phyloP scores from a whole-genome alignment of 441 rosid species.

The Pelargonium fulgidum region DNA sequence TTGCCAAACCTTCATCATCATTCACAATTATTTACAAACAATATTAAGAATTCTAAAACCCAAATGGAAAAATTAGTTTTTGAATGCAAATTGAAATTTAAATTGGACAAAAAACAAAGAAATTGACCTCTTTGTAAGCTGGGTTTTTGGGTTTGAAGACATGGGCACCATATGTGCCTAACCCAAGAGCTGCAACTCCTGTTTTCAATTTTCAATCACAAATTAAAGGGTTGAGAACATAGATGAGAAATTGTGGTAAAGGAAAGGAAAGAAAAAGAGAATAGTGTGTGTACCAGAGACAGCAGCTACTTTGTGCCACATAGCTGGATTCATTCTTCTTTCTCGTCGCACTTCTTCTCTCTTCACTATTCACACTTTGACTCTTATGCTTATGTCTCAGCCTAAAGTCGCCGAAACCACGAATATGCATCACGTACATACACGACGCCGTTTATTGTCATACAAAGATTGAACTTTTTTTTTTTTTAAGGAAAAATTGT shows the following conservation, averaged over 20 bases:
- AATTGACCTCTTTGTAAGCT: conserved; percentile 59
- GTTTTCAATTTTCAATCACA: conserved; percentile 17
- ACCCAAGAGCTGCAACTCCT: conserved; percentile 81
- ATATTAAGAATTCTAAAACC: not conserved
- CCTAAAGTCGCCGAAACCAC: no score
- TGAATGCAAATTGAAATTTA: not conserved
- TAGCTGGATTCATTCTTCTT: conserved; percentile 41
- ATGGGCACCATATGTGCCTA: conserved; percentile 88
- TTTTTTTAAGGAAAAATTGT: no score
- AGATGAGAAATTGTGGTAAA: not conserved
- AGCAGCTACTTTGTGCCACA: conserved; percentile 85
- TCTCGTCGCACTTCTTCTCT: not conserved
- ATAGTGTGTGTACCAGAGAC: conserved; percentile 53
- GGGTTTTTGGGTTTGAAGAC: conserved; percentile 72
- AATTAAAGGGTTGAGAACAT: not conserved
- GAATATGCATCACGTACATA: no score
- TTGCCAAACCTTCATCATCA: conserved; percentile 68
- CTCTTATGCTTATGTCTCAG: not conserved
- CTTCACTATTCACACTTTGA: not conserved
- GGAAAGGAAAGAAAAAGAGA: not conserved
- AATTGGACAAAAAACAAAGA: not conserved
- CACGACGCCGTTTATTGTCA: no score
- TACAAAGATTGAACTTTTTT: no score
- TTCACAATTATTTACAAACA: not conserved
- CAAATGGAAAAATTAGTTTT: not conserved